Conservation (phyloP, 164 flowering plant species). For the Amborella trichopoda region DNA sequence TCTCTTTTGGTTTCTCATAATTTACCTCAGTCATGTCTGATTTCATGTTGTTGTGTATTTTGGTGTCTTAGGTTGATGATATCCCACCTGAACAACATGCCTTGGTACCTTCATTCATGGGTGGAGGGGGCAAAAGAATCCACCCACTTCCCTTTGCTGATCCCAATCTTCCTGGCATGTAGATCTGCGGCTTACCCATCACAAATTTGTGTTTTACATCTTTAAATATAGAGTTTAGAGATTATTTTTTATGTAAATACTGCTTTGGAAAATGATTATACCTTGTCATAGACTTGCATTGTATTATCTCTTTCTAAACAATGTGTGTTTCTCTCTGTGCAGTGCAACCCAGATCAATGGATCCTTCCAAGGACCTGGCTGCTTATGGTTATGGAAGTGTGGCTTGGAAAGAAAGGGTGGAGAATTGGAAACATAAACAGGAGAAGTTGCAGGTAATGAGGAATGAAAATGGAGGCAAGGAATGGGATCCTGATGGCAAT, state of each 20-base stretch:
- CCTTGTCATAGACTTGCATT: too few species aligned
- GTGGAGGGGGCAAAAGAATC: slow-evolving; percentile 34
- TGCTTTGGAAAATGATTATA: too few species aligned
- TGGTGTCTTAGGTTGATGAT: slow-evolving; percentile 31
- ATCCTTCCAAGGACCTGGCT: slow-evolving; percentile 62
- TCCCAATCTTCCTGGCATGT: slow-evolving; percentile 25
- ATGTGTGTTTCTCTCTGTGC: slow-evolving; percentile 1
- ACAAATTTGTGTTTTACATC: not conserved
- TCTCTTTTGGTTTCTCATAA: too few species aligned
- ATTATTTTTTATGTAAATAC: too few species aligned
- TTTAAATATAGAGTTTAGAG: not conserved
- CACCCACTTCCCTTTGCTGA: slow-evolving; percentile 47
- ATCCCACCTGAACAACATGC: slow-evolving; percentile 47
- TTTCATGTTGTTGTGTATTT: not conserved
- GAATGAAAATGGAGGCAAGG: slow-evolving; percentile 33
- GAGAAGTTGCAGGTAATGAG: slow-evolving; percentile 38
- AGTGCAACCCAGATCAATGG: slow-evolving; percentile 64
- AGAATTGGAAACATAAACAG: slow-evolving; percentile 47
- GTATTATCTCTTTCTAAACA: too few species aligned
- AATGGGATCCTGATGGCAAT: slow-evolving; percentile 37
- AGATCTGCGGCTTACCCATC: not conserved
- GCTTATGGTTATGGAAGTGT: slow-evolving; percentile 70
- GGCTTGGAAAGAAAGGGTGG: slow-evolving; percentile 68
- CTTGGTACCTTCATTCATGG: slow-evolving; percentile 37
- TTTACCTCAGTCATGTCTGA: not conserved